phyloP scores from a whole-genome alignment of 1,284 basidiomycete genomes.

The Malassezia dermatis region DNA sequence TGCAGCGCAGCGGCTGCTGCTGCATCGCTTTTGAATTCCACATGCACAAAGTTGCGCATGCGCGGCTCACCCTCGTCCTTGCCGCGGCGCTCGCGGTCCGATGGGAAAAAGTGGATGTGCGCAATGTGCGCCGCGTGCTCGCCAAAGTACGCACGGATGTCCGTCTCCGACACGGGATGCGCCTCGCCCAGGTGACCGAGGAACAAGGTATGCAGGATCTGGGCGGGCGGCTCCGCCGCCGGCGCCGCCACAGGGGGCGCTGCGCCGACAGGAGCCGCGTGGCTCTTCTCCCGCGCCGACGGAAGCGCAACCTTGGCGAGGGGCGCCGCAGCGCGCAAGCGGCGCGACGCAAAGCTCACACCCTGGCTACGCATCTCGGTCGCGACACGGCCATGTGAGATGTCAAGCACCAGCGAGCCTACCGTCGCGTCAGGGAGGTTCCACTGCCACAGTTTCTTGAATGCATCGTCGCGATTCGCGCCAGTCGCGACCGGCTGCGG shows the following conservation, averaged over 20 bases:
- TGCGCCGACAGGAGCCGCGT: constrained; percentile 1
- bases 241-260: not conserved
- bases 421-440: constrained; percentile 85
- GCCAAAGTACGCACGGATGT: constrained; percentile 33
- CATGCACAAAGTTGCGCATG: constrained; percentile 17
- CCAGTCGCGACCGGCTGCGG: constrained; percentile 52
- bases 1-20: constrained; percentile 9
- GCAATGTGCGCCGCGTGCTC: constrained; percentile 24
- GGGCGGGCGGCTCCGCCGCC: constrained; percentile 9
- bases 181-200: constrained; percentile 33
- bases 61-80: constrained; percentile 9
- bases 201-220: constrained; percentile 21
- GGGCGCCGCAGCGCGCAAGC: constrained; percentile 44
- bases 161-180: constrained; percentile 29
- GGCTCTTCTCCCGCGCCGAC: constrained; percentile 10
- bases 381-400: constrained; percentile 81
- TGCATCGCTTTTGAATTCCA: constrained; percentile 3
- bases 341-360: constrained; percentile 87
- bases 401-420: constrained; percentile 73
- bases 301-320: constrained; percentile 8
- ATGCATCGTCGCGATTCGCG: constrained; percentile 61
- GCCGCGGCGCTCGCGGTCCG: constrained; percentile 10
- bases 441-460: constrained; percentile 79
- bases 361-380: constrained; percentile 86
- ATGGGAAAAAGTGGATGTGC: constrained; percentile 24